phyloP scores from a whole-genome alignment of 306 rosid genomes.

The Trichosanthes truncata region DNA sequence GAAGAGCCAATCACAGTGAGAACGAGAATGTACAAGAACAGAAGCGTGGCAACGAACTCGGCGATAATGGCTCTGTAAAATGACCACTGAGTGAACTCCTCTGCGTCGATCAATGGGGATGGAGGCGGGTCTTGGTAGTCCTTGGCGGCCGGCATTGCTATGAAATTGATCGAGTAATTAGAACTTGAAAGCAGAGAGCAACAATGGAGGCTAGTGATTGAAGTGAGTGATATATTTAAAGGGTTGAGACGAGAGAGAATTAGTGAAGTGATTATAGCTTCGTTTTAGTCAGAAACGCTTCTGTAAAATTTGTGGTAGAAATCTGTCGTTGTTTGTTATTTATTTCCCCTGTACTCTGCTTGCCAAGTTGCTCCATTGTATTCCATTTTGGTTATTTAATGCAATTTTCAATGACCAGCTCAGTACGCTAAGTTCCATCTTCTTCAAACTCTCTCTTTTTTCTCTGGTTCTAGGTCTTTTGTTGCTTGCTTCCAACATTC shows the following conservation, averaged over 20 bases:
- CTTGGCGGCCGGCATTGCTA: background rate
- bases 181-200: background rate
- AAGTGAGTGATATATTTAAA: too few relatives aligned
- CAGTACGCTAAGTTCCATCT: background rate
- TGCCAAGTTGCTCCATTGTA: background rate
- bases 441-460: background rate
- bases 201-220: background rate
- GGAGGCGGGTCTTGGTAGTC: conserved; percentile 19
- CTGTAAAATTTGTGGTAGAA: background rate
- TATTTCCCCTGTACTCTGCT: background rate
- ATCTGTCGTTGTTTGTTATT: background rate
- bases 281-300: too few relatives aligned
- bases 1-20: conserved; percentile 18
- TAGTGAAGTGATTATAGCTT: too few relatives aligned
- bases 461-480: too few relatives aligned
- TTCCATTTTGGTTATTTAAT: background rate
- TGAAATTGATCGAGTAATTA: too few relatives aligned
- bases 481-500: background rate
- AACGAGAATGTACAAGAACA: conserved; percentile 19
- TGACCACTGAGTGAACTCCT: conserved; percentile 20
- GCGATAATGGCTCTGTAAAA: conserved; percentile 19
- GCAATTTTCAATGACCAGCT: background rate
- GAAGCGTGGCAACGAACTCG: conserved; percentile 22
- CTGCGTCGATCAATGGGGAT: conserved; percentile 11
- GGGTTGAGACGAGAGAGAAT: too few relatives aligned